Base-by-base conservation (phyloP, 2,329 filamentous ascomycete species). In the Aspergillus hortae region DNA sequence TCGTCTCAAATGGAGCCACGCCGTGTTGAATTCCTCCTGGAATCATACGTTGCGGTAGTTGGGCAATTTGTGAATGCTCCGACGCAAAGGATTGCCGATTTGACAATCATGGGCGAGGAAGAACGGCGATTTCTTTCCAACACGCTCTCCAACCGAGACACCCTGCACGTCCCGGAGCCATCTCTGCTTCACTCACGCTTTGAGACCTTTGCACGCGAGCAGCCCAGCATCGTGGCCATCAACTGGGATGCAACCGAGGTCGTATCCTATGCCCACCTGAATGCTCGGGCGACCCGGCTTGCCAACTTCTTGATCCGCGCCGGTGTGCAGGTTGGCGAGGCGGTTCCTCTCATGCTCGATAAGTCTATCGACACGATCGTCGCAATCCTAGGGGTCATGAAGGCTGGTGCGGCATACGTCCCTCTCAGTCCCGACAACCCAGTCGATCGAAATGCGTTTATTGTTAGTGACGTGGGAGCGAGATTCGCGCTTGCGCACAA, bases 1-100 rank as follows among this genome's bases (percentile, higher is more conserved):
- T 38, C 45, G 14, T 47, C 33, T n/a, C 17, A n/a, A 15, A 47
- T 47, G 45, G 45, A 47, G n/a, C 45, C 45, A 11, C 45, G 45
- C 12, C 45, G 45, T 36, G 32, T 47, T 30, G 45, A 47, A 11
- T 47, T 47, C 33, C 33, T 47, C 21, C 17, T 47, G 11, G 43
- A 45, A 6, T 27, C 43, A 1, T 45, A 45, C 14, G 25, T 14
- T 12, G 33, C 17, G 3, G 43, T 45, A 12, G 23, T 45, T 27
- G 15, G 15, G 27, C 23, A 30, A 7, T 45, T 45, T 17, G 30
- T 45, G 43, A 25, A 45, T 25, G 30, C 6, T 17, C 43, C 43
- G n/a, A 45, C 14, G 43, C 23, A 30, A 19, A 15, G 14, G 4
- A 19, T 45, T n/a, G 25, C 25, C n/a, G 25, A 17, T 15, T n/a